Base-by-base conservation (phyloP, 495 filamentous ascomycete genomes). In the Aspergillus wentii region DNA sequence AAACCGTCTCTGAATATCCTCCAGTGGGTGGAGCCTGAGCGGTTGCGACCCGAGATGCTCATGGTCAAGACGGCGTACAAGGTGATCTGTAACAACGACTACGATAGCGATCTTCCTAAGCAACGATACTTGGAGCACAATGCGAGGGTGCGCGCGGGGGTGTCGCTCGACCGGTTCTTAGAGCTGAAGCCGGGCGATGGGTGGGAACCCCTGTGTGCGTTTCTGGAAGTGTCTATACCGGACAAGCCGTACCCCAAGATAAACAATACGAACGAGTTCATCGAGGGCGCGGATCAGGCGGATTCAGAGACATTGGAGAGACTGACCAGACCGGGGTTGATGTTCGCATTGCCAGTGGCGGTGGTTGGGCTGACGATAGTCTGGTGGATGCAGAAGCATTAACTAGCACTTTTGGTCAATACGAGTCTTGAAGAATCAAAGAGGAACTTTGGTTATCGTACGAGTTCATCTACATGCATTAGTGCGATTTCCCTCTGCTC, bases 121-220 rank as follows among this genome's bases (percentile, higher is more conserved):
- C 4, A 4, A 8, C 14, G 11, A 21, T 40, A 23, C 33, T 10
- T 40, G 5, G 30, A 26, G 22, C 30, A 40, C 18, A n/a, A 40
- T 32, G 19, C 17, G 8, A 13, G 29, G 13, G 23, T 40, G 0
- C 13, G 38, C 5, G n/a, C 16, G 1, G n/a, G n/a, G 4, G 21
- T 40, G 17, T 30, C 38, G 8, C 3, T 8, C 18, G 20, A 31
- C 2, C 17, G 22, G 30, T 19, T 33, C 3, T 27, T 40, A 30
- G 38, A 33, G 38, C 33, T 27, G 11, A 4, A 29, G 4, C 11
- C 10, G 4, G 26, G 26, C 4, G 38, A 40, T 33, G 38, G 38
- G 0, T 40, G 38, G 38, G 38, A 33, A 13, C 19, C 17, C 29
- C 38, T 40, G 5, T 40, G 38, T 27, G 4, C 11, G 10, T 40